These are phyloP conservation scores for Komagataella pastoris DNA, from an alignment of 805 yeast genomes.

Conservation along the genomic window DNA sequence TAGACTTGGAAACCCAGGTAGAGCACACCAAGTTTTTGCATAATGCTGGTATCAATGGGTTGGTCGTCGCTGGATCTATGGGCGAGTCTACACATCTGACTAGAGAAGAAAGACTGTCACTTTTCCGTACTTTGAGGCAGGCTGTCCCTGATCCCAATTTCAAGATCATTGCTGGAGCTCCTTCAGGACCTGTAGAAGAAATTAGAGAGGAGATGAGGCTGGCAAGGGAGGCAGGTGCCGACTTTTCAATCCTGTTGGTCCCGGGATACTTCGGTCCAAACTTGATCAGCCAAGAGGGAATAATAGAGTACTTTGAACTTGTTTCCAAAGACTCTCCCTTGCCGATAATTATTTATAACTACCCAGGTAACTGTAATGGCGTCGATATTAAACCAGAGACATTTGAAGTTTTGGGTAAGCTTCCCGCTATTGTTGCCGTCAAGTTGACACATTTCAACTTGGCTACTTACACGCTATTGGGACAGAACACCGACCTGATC, in stretches of 20 bases:
- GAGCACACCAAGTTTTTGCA: constrained; percentile 29
- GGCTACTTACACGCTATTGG: constrained; percentile 29
- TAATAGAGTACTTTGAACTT: constrained; percentile 27
- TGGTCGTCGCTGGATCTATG: constrained; percentile 38
- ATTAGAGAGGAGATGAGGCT: constrained; percentile 25
- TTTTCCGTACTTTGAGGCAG: constrained; percentile 11
- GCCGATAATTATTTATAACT: constrained; percentile 32
- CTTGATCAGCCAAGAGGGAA: constrained; percentile 28
- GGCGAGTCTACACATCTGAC: constrained; percentile 42
- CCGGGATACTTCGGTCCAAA: constrained; percentile 35
- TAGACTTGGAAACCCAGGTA: constrained; percentile 31
- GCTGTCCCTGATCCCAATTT: constrained; percentile 21
- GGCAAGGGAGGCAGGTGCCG: constrained; percentile 23
- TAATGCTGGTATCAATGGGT: constrained; percentile 31
- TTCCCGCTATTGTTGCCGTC: constrained; percentile 34
- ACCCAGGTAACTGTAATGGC: constrained; percentile 32
- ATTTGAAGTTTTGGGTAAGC: constrained; percentile 25
- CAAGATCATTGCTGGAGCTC: constrained; percentile 35
- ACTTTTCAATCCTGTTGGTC: constrained; percentile 26
- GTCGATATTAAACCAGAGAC: constrained; percentile 24
- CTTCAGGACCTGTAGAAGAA: constrained; percentile 29
- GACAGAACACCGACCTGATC: constrained; percentile 24
- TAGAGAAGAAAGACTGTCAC: constrained; percentile 24
- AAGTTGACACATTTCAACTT: constrained; percentile 40
- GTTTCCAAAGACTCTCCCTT: constrained; percentile 28